Evolutionary conservation across 257 asterid genomes (phyloP).

Genomic region (Plantago ovata): DNA sequence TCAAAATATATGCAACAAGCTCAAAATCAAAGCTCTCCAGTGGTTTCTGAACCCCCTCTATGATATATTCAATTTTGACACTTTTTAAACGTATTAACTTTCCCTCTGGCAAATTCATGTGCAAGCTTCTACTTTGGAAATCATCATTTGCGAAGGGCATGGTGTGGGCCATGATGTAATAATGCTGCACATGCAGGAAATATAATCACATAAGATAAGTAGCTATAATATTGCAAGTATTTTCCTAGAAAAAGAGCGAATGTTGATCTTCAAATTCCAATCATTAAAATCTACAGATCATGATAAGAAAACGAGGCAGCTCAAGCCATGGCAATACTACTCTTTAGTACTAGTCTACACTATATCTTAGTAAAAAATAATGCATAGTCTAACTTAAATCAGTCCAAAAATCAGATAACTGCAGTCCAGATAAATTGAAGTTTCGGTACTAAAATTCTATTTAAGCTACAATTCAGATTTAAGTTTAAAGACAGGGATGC

Average conservation of each 20-base stretch:
- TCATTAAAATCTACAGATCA: too few relatives aligned
- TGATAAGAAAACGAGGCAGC: too few relatives aligned
- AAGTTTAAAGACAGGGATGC: too few relatives aligned
- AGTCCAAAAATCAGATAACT: not conserved
- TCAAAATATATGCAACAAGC: not conserved
- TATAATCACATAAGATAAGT: too few relatives aligned
- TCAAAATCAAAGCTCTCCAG: not conserved
- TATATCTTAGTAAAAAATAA: not conserved
- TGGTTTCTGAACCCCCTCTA: not conserved
- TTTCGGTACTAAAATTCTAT: too few relatives aligned
- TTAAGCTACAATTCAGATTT: not conserved
- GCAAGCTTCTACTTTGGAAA: not conserved
- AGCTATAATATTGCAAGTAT: too few relatives aligned
- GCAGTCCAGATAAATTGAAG: too few relatives aligned
- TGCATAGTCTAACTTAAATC: not conserved
- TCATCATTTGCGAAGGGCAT: not conserved
- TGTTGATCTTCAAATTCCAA: too few relatives aligned
- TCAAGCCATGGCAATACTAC: too few relatives aligned
- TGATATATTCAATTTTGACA: not conserved
- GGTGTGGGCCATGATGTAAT: too few relatives aligned
- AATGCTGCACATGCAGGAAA: not conserved
- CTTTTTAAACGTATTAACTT: not conserved
- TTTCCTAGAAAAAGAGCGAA: too few relatives aligned
- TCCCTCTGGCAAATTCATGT: not conserved
- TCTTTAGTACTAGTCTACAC: too few relatives aligned